These are phyloP conservation scores for Ophiocordyceps polyrhachis-furcata DNA, from an alignment of 2,329 filamentous ascomycete species.

Conservation along the genomic window DNA sequence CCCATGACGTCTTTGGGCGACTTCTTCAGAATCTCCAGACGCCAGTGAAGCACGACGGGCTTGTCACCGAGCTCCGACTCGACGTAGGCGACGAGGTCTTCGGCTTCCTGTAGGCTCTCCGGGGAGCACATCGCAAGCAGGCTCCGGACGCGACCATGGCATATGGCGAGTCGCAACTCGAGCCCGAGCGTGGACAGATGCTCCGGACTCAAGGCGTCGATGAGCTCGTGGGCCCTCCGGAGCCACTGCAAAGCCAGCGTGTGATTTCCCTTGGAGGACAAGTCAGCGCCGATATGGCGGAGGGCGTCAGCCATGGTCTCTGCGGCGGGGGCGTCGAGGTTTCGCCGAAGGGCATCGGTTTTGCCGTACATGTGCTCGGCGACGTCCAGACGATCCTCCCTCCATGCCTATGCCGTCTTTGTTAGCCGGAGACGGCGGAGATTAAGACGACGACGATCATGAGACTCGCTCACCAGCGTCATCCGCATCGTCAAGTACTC, in stretches of 20 bases:
- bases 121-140: conserved; percentile 27
- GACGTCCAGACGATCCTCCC: conserved; percentile 51
- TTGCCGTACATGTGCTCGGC: conserved; percentile 63
- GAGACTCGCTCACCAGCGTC: conserved; percentile 33
- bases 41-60: conserved; percentile 46
- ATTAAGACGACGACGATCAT: too few species aligned
- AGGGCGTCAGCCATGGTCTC: conserved; percentile 50
- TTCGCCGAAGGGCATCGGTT: conserved; percentile 19
- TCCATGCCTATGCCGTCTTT: conserved; percentile 41
- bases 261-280: conserved; percentile 32
- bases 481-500: conserved; percentile 51
- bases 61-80: conserved; percentile 45
- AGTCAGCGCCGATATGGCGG: conserved; percentile 50
- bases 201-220: conserved; percentile 36
- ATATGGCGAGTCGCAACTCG: conserved; percentile 47
- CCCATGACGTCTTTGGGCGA: conserved; percentile 28
- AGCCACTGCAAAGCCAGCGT: conserved; percentile 52
- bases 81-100: conserved; percentile 38
- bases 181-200: conserved; percentile 37
- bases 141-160: conserved; percentile 41
- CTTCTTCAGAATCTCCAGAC: conserved; percentile 44
- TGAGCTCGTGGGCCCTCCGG: conserved; percentile 40
- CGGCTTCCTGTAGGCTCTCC: conserved; percentile 30
- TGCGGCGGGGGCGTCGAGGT: conserved; percentile 26
- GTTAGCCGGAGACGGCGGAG: conserved; percentile 5